Percentiles rank a stretch among this genome's conserved stretches.
Conservation (phyloP, 306 rosid genomes). For the Quercus rubra region DNA sequence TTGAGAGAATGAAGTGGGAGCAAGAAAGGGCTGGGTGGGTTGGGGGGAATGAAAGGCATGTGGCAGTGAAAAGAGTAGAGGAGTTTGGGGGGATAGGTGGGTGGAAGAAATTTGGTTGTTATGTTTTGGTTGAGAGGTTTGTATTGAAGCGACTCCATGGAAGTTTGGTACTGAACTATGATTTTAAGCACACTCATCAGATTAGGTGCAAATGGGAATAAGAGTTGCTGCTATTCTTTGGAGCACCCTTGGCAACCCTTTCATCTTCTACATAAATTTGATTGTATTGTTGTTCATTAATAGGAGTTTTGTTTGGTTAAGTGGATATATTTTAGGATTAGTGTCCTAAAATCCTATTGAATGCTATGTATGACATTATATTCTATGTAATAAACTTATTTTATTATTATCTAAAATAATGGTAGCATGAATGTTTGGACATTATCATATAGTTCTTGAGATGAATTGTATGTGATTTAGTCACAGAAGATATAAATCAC, state of each 20-base stretch:
- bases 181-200: conserved; percentile 51
- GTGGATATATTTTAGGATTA: no score
- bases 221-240: neutral
- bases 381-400: no score
- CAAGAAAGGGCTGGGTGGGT: conserved; percentile 36
- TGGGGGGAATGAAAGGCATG: conserved; percentile 32
- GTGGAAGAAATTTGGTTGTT: conserved; percentile 17
- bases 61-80: conserved; percentile 42
- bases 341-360: no score
- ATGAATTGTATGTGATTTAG: no score
- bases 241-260: neutral
- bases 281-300: no score
- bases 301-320: no score
- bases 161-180: conserved; percentile 34
- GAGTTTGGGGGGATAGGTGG: conserved; percentile 34
- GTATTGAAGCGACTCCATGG: conserved; percentile 46
- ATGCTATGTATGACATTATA: no score
- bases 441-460: no score
- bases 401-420: no score
- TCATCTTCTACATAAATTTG: no score
- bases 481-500: no score
- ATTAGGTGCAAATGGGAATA: conserved; percentile 49
- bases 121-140: conserved; percentile 54
- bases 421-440: no score
- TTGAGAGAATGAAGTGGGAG: conserved; percentile 34